Percentiles rank a stretch among this genome's conserved stretches.
These are phyloP conservation scores for Psilocybe mexicana DNA, from an alignment of 1,284 basidiomycete genomes.

Conservation along the genomic window DNA sequence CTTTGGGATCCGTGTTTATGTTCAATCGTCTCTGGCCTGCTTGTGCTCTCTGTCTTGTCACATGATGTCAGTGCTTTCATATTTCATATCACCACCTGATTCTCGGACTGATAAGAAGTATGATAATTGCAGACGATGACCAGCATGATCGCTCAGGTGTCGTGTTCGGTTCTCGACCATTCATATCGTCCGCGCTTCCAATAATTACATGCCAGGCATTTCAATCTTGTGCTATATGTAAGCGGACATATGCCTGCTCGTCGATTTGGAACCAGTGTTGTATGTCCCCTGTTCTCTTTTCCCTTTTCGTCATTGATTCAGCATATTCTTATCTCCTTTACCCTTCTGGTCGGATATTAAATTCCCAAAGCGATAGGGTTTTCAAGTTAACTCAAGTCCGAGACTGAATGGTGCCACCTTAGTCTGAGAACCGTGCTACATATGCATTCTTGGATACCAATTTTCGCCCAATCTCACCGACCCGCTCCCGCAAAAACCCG, in stretches of 20 bases:
- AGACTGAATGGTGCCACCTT: neutral
- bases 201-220: neutral
- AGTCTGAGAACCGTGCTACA: neutral
- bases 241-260: neutral
- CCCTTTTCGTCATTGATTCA: neutral
- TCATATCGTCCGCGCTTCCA: neutral
- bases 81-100: constrained; percentile 3
- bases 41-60: neutral
- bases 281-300: neutral
- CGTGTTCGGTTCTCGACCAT: constrained; percentile 3
- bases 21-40: neutral
- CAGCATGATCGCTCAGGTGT: constrained; percentile 12
- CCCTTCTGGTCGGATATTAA: neutral
- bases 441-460: constrained; percentile 7
- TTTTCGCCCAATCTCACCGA: constrained; percentile 7
- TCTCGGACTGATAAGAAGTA: constrained; percentile 9
- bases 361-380: neutral
- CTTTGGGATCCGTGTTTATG: neutral
- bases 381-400: neutral
- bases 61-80: constrained; percentile 1
- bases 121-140: neutral
- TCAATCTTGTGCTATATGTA: neutral
- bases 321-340: neutral
- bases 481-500: constrained; percentile 4
- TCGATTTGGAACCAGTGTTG: neutral